Evolutionary conservation across 2,329 filamentous ascomycete genomes (phyloP).

Genomic region (Madurella mycetomatis): DNA sequence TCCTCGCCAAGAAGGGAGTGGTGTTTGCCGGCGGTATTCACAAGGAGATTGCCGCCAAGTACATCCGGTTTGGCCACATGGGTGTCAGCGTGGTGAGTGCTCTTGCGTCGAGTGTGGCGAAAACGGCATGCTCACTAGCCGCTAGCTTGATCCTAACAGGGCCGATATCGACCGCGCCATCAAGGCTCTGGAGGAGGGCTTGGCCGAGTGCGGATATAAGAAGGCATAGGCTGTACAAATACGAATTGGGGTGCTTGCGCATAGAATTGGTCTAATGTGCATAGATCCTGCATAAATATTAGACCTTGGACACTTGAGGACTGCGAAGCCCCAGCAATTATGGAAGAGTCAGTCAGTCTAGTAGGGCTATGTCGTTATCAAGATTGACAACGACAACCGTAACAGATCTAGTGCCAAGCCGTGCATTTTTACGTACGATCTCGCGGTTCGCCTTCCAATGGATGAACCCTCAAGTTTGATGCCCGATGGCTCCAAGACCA

Average conservation of each 20-base stretch:
- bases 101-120: neutral
- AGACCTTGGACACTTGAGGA: neutral
- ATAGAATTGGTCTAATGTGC: no score
- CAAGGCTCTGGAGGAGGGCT: conserved; percentile 66
- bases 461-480: no score
- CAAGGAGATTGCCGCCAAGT: conserved; percentile 90
- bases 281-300: neutral
- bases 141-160: conserved; percentile 66
- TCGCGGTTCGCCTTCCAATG: no score
- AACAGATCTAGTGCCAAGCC: no score
- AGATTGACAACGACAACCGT: no score
- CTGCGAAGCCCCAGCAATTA: no score
- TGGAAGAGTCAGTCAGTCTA: no score
- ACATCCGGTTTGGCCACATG: conserved; percentile 97
- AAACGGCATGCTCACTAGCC: conserved; percentile 24
- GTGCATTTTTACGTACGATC: no score
- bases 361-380: no score
- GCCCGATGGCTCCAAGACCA: no score
- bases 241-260: neutral
- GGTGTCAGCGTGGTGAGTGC: conserved; percentile 75
- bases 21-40: conserved; percentile 94
- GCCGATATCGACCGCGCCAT: conserved; percentile 82
- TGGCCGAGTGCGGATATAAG: conserved; percentile 68
- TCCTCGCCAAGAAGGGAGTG: conserved; percentile 78
- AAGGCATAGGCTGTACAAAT: conserved; percentile 34